Base-by-base conservation (phyloP, 2,329 filamentous ascomycete genomes). In the Eutypella sp. region DNA sequence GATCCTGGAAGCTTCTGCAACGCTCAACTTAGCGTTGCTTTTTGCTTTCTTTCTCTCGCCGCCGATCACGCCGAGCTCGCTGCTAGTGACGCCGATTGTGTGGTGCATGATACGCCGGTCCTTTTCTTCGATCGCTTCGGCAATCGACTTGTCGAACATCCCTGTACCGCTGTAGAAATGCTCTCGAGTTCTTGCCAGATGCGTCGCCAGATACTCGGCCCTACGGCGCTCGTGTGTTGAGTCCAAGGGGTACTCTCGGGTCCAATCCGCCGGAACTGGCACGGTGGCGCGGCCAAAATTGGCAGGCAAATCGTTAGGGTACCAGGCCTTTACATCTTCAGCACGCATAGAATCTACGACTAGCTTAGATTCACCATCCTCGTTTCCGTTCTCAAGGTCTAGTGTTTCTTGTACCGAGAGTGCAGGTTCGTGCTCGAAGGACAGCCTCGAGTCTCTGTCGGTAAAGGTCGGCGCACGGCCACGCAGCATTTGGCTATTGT, bases 141-240 rank as follows among this genome's bases (percentile, higher is more conserved):
- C 54, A 10, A 66, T 51, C 3, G 58, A 52, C 52, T 64, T 69
- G 39, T 60, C 58, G 20, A 73, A 49, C 25, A 63, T 61, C 22
- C 62, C 57, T 3, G 57, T 57, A 33, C 71, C 70, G 1, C 60
- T 57, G 40, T 74, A 72, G 60, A 73, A 76, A 27, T 55, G 50
- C 4, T 50, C 53, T 40, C 67, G 53, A 40, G 67, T 56, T 20
- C 57, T 56, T 6, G 57, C 55, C n/a, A 59, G 57, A 16, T 60
- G 65, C 6, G 44, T 38, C 11, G 48, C 37, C 22, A 61, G 36
- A 20, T 60, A 48, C 10, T 61, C 59, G 22, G 55, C 48, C 20
- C 57, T 51, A 40, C 42, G 15, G 53, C 44, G 5, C 49, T 47
- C 40, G 47, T 49, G 6, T 60, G 56, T 11, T 42, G 41, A 19